Evolutionary conservation across 371 early-diverging fungal genomes (phyloP), one percentile per base, ranked within the genome.

Genomic region (Capillidium rhysosporum): DNA sequence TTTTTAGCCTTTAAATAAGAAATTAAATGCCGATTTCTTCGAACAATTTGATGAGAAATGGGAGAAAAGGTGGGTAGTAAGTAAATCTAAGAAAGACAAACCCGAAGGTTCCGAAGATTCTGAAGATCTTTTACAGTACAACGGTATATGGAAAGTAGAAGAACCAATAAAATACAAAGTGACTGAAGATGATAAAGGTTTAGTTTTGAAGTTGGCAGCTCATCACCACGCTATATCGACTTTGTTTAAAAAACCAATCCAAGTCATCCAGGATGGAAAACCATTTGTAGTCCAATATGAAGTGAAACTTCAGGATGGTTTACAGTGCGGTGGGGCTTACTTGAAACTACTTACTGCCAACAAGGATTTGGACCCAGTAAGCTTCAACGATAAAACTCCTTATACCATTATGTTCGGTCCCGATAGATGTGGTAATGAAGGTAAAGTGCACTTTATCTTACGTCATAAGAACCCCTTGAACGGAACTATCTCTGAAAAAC

Each of bases 301-400:
- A 64, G 92, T 95, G 58, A 97, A 97, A 76, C 79, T 90, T 39
- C 92, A 94, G 61, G 77, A 91, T 59, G 79, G 77, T 40, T 73
- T 94, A 55, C 89, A 91, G 59, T 97, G 98, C 71, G 96, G 93
- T 59, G 98, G 98, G 40, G 93, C 93, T 25, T 97, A 97, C 68
- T 64, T 92, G 55, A 97, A 97, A 78, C 77, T 97, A 52, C 65
- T 63, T 48, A 63, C 68, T 2, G 59, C 61, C 0, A 63, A 65
- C 77, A 55, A 70, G 30, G 64, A 61, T 23, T 64, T 69, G 58
- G 63, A 65, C 46, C 64, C 63, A 55, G 64, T 63, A 31, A 65
- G 67, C 53, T 69, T 69, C 55, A 73, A 82, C 51, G 66, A 63
- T 34, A 57, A 63, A 25, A 62, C 62, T 30, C 68, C 70, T 9